Percentiles rank a stretch among this genome's conserved stretches.
phyloP scores from a whole-genome alignment of 805 yeast genomes.

The Candida boleticola region DNA sequence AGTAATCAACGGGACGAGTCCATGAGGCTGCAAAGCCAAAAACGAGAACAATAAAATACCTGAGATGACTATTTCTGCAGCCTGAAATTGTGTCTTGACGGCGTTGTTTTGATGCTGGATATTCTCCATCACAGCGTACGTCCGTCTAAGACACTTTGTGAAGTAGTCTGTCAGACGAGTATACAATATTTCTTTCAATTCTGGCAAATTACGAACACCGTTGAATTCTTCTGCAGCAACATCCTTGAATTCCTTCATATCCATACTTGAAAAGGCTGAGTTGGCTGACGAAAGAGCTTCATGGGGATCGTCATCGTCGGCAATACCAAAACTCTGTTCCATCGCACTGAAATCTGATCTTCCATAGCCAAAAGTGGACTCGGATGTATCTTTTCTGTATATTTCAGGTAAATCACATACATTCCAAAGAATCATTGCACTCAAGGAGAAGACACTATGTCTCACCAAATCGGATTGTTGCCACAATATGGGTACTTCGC shows the following conservation, averaged over 20 bases:
- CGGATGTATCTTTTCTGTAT: neutral
- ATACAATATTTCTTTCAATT: slow-evolving; percentile 1
- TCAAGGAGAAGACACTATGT: slow-evolving; percentile 16
- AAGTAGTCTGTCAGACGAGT: neutral
- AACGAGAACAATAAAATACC: slow-evolving; percentile 25
- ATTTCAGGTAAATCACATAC: slow-evolving; percentile 8
- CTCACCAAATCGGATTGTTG: slow-evolving; percentile 16
- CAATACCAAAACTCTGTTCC: neutral
- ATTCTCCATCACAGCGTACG: neutral
- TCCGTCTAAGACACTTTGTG: neutral
- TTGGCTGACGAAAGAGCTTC: too few species aligned
- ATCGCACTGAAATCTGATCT: neutral
- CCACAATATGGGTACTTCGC: slow-evolving; percentile 15
- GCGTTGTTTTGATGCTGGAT: neutral
- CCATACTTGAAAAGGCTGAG: neutral
- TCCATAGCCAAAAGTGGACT: neutral
- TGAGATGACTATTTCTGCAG: slow-evolving; percentile 17
- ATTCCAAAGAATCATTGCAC: slow-evolving; percentile 18
- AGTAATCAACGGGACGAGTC: slow-evolving; percentile 27
- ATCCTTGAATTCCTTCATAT: neutral
- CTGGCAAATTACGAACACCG: neutral
- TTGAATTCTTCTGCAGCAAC: neutral
- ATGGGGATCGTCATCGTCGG: too few species aligned
- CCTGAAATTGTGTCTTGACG: neutral
- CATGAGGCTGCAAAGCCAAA: slow-evolving; percentile 30